Percentiles rank a stretch among this genome's conserved stretches.
phyloP scores from a whole-genome alignment of 805 yeast genomes.

The Candida nitratophila region DNA sequence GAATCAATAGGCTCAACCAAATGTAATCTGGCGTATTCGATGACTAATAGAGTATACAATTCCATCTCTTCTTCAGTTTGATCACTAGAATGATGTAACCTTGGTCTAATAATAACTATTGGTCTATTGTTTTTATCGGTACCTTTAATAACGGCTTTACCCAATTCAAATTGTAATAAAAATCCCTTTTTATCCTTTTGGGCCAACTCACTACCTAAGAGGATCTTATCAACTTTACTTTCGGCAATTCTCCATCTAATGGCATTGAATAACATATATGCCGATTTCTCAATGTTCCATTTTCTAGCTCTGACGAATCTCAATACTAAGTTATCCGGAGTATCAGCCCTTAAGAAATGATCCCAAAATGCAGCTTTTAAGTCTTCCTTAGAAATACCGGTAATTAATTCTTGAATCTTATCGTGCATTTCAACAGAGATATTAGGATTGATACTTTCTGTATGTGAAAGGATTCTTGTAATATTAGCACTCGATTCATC shows the following conservation, averaged over 20 bases:
- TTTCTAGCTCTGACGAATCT: conserved; percentile 84
- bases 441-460: conserved; percentile 19
- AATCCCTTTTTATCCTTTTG: conserved; percentile 38
- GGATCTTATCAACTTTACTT: conserved; percentile 50
- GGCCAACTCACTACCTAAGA: conserved; percentile 69
- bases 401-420: conserved; percentile 40
- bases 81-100: conserved; percentile 61
- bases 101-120: conserved; percentile 72
- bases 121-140: conserved; percentile 70
- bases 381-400: conserved; percentile 44
- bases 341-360: conserved; percentile 58
- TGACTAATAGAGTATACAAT: conserved; percentile 63
- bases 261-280: conserved; percentile 67
- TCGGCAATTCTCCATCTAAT: conserved; percentile 68
- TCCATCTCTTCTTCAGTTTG: conserved; percentile 69
- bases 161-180: conserved; percentile 48
- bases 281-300: conserved; percentile 64
- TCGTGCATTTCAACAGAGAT: conserved; percentile 24
- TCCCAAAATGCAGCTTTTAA: conserved; percentile 49
- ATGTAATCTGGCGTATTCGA: conserved; percentile 77
- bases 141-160: conserved; percentile 73
- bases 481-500: conserved; percentile 10
- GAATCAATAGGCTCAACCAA: conserved; percentile 71
- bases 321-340: conserved; percentile 71
- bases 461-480: conserved; percentile 13